These are phyloP conservation scores for Bolboschoenus planiculmis DNA, from an alignment of 176 grass and related monocot species.

Conservation along the genomic window DNA sequence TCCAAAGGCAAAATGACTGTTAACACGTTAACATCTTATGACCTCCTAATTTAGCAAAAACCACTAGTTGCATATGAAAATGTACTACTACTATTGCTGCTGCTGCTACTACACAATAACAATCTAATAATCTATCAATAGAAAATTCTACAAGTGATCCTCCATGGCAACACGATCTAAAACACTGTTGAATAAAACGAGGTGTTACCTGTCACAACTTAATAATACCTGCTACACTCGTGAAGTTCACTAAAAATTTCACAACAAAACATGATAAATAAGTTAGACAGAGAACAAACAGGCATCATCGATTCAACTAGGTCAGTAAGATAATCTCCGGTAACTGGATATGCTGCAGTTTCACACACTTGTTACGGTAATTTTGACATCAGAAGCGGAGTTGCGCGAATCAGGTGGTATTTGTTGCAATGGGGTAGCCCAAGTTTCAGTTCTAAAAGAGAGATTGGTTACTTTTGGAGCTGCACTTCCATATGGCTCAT, in stretches of 20 bases:
- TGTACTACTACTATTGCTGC: background rate
- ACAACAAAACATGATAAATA: conserved; percentile 4
- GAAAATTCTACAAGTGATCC: conserved; percentile 18
- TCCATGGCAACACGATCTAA: background rate
- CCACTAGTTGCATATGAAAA: conserved; percentile 2
- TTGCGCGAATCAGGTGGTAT: conserved; percentile 27
- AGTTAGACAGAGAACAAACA: conserved; percentile 15
- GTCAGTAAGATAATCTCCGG: conserved; percentile 7
- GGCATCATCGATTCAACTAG: background rate
- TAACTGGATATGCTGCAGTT: background rate
- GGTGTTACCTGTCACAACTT: conserved; percentile 5
- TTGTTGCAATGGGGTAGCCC: conserved; percentile 43
- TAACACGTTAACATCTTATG: background rate
- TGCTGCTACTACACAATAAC: conserved; percentile 14
- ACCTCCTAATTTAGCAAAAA: background rate
- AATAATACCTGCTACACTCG: background rate
- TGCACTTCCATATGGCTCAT: conserved; percentile 29
- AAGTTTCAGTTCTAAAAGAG: conserved; percentile 46
- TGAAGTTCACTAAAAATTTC: background rate
- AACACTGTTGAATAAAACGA: conserved; percentile 24
- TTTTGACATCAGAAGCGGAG: conserved; percentile 41
- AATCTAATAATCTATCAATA: conserved; percentile 18
- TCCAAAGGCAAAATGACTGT: background rate
- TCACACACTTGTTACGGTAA: conserved; percentile 40
- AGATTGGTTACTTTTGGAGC: conserved; percentile 28